phyloP scores from a whole-genome alignment of 768 basidiomycete genomes.

The Tricholoma sp. region DNA sequence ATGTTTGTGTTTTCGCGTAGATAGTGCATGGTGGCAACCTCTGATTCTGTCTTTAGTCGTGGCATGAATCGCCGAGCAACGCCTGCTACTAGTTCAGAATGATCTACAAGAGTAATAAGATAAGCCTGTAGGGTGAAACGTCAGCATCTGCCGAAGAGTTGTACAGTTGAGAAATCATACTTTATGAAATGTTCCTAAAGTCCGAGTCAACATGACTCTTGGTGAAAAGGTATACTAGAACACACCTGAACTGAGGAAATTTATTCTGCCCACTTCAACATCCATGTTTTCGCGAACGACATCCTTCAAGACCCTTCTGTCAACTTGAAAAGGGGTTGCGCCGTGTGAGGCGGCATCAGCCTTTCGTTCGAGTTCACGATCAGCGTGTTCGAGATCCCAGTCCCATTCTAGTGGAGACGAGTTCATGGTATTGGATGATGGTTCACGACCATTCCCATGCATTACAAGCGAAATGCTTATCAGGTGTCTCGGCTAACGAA shows the following conservation, averaged over 20 bases:
- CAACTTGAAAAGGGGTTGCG: constrained; percentile 67
- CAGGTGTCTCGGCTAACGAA: neutral
- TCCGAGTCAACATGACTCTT: neutral
- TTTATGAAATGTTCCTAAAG: constrained; percentile 80
- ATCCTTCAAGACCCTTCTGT: constrained; percentile 69
- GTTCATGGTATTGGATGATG: constrained; percentile 12
- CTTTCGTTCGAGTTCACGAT: constrained; percentile 58
- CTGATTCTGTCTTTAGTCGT: constrained; percentile 80
- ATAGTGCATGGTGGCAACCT: constrained; percentile 82
- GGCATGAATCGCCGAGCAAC: constrained; percentile 87
- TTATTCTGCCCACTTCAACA: constrained; percentile 62
- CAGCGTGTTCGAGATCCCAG: constrained; percentile 69
- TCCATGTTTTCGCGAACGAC: constrained; percentile 70
- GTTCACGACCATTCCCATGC: constrained; percentile 25
- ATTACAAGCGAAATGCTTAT: constrained; percentile 21
- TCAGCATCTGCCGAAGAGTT: neutral
- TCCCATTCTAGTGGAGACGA: constrained; percentile 51
- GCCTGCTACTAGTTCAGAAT: constrained; percentile 64
- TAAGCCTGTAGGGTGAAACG: constrained; percentile 51
- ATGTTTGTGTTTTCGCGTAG: constrained; percentile 64
- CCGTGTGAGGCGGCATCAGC: constrained; percentile 61
- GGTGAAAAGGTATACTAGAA: constrained; percentile 12
- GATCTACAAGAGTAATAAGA: constrained; percentile 60
- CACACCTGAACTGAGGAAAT: constrained; percentile 68
- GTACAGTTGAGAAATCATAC: constrained; percentile 22